Evolutionary conservation across 78 protist species (phyloP).

Genomic region (Isochrysis galbana): DNA sequence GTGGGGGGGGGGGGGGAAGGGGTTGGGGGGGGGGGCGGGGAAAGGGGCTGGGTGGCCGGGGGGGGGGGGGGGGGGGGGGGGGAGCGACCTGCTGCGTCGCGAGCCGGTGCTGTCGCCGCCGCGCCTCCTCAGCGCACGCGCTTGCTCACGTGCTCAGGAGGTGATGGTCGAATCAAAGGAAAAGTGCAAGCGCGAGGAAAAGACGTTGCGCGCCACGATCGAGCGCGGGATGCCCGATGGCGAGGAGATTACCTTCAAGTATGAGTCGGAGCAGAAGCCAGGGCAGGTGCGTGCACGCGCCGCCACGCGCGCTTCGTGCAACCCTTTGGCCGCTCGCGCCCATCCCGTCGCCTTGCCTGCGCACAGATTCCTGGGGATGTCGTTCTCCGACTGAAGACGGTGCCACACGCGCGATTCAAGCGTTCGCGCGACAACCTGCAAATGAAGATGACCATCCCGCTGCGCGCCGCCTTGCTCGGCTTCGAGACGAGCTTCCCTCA

Average conservation of each 20-base stretch:
- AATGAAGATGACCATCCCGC: not conserved
- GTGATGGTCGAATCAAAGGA: conserved; percentile 4
- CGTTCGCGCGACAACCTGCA: not conserved
- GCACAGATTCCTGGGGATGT: conserved; percentile 8
- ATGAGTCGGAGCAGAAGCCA: conserved; percentile 13
- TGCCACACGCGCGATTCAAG: not conserved
- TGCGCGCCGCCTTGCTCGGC: conserved; percentile 24
- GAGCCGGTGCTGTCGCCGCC: no score
- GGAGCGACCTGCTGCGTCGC: no score
- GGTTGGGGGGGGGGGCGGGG: no score
- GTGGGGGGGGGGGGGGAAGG: no score
- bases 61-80: no score
- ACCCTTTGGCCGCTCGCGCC: not conserved
- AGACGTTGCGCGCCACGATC: not conserved
- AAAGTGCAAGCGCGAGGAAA: not conserved
- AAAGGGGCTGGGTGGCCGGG: no score
- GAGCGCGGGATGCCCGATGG: not conserved
- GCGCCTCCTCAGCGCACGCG: no score
- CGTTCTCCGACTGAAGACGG: not conserved
- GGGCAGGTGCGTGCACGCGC: not conserved
- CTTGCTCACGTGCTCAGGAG: not conserved
- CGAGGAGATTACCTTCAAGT: not conserved
- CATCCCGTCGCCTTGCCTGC: not conserved
- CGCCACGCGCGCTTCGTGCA: not conserved
- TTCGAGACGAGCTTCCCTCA: not conserved